A percentile compares a stretch with the other conserved stretches of the same genome.
Conservation (phyloP, 306 rosid species). For the Sicyos edulis region DNA sequence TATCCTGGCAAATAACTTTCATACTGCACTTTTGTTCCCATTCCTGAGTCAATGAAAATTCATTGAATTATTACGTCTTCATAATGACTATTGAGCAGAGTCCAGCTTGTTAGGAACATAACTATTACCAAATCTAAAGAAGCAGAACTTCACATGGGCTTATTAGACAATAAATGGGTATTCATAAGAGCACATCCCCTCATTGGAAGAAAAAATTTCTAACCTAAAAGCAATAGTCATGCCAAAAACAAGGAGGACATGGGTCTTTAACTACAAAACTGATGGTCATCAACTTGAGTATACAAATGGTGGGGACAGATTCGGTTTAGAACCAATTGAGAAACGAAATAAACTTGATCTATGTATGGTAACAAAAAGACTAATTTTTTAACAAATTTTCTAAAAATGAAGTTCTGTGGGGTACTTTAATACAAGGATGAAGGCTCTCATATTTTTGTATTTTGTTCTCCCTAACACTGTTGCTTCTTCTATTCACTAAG, state of each 20-base stretch:
- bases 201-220: background rate
- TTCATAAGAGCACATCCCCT: too few species aligned
- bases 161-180: too few species aligned
- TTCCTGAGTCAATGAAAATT: constrained; percentile 48
- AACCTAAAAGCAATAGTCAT: background rate
- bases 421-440: background rate
- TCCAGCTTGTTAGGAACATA: too few species aligned
- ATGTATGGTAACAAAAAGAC: background rate
- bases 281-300: background rate
- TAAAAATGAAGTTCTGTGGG: background rate
- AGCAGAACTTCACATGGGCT: too few species aligned
- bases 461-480: background rate
- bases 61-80: constrained; percentile 7
- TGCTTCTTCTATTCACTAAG: constrained; percentile 8
- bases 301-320: background rate
- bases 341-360: background rate
- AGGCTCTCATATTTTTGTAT: background rate
- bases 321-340: background rate
- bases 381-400: background rate
- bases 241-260: background rate
- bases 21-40: constrained; percentile 93
- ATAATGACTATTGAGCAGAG: too few species aligned
- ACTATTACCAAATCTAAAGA: too few species aligned
- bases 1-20: constrained; percentile 60
- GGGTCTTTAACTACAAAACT: constrained; percentile 1